Percentiles rank a stretch among this genome's conserved stretches.
phyloP scores from a whole-genome alignment of 805 yeast species.

The Starmerella sp. region DNA sequence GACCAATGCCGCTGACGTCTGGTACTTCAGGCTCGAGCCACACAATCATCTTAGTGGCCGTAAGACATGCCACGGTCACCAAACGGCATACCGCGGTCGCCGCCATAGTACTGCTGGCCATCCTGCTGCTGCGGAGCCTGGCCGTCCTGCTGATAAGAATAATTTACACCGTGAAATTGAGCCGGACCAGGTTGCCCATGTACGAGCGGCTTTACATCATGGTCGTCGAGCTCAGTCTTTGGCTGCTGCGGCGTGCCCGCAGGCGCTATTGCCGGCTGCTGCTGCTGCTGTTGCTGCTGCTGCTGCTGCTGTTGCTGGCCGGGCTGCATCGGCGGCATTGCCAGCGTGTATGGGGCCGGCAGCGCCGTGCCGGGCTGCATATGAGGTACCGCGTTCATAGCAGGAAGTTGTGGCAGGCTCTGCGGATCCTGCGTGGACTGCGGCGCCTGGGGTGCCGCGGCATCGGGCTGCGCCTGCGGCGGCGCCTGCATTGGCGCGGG shows the following conservation, averaged over 20 bases:
- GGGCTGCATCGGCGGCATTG: conserved; percentile 6
- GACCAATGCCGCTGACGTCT: background rate
- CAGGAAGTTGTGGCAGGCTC: conserved; percentile 5
- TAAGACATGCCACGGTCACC: background rate
- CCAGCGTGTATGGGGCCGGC: background rate
- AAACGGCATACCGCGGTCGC: conserved; percentile 4
- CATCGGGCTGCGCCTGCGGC: conserved; percentile 1
- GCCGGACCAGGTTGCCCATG: conserved; percentile 5
- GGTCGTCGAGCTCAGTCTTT: conserved; percentile 4
- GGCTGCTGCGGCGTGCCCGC: conserved; percentile 7
- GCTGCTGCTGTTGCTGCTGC: background rate
- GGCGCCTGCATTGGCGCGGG: conserved; percentile 20
- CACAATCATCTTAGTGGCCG: background rate
- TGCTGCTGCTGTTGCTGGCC: background rate
- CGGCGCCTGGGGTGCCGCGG: background rate
- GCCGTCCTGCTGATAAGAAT: background rate
- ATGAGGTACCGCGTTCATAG: conserved; percentile 2
- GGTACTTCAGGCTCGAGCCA: background rate
- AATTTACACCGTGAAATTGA: conserved; percentile 4
- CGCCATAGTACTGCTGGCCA: conserved; percentile 2
- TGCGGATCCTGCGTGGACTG: background rate
- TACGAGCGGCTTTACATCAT: background rate
- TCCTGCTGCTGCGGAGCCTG: conserved; percentile 6
- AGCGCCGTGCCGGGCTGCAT: background rate
- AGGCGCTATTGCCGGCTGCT: background rate